Base-by-base conservation (phyloP, 768 basidiomycete species). In the Tylopilus sp. region DNA sequence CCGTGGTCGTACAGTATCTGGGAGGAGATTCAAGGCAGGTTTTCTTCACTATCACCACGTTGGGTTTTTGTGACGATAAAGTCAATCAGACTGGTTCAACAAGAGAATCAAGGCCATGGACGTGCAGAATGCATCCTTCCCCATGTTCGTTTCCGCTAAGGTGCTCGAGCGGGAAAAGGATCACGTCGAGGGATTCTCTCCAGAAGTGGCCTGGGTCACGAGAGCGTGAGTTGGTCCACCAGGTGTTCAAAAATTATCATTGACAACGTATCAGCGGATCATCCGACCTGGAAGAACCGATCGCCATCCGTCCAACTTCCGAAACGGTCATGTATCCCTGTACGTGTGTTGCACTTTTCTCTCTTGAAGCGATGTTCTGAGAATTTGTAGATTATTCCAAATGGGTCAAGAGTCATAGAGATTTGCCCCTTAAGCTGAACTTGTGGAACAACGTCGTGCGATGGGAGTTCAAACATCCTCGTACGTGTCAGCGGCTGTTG, bases 381-480 rank as follows among this genome's bases (percentile, higher is more conserved):
- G 50, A 23, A 17, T 26, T 10, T 20, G 11, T 58, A 93, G 92
- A 98, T 75, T 99, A 98, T 69, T 86, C 95, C 52, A 98, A 98
- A 73, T 99, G 97, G 97, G 91, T 99, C 69, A 89, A 94, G 66
- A 90, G 87, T 54, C 88, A 99, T 71, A 91, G 97, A 52, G 97
- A 99, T 68, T 84, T 99, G 43, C 97, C 97, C 3, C 74, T 99
- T 61, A 97, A 95, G 70, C 79, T 98, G 42, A 99, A 98, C 73
- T 89, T 98, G 69, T 99, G 97, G 97, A 99, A 99, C 75, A 93
- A 86, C 58, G 94, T 99, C 60, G 97, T 99, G 28, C 87, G 97
- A 51, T 99, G 97, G 97, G 95, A 99, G 70, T 99, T 99, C 80
- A 99, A 99, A 74, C 95, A 95, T 69, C 95, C 95, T 51, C 95